Base-by-base conservation (phyloP, 2,329 filamentous ascomycete genomes). In the Aaosphaeria pasadenensis region DNA sequence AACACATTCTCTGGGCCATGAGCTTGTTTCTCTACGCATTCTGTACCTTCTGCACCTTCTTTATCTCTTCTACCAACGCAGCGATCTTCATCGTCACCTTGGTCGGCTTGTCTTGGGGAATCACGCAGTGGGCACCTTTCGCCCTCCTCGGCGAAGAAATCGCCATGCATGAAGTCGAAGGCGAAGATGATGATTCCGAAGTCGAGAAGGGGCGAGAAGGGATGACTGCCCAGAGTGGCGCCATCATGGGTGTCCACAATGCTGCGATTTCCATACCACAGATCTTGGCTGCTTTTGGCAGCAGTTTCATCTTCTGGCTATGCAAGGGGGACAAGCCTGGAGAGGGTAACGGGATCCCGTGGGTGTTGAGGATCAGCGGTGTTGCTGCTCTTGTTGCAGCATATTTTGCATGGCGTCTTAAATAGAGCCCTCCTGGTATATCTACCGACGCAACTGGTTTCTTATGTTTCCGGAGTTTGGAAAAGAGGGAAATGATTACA, bases 81-180 rank as follows among this genome's bases (percentile, higher is more conserved):
- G 33, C 33, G n/a, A 36, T 36, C n/a, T n/a, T 36, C 33, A 9
- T 36, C 33, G n/a, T 36, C n/a, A 36, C 33, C 4, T 4, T 36
- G 7, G 24, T 24, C 39, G 64, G 62, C 17, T 44, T 67, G 2
- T 56, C 60, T 6, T 68, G 63, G 64, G 59, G 62, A 3, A 42
- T 66, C 31, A 67, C 62, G 1, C 56, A 62, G 40, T 66, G 58
- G 60, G 59, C 56, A 17, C 64, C 64, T 1, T 64, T 63, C 44
- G 61, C 60, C 1, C 49, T 66, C 28, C 63, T 67, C 13, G 60
- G 59, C 6, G 48, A 48, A 7, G 64, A 66, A 42, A 49, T 63
- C 28, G 57, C 53, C 9, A 28, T 40, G 9, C 30, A 48, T 5
- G 44, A 51, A 24, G 24, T 11, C 17, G 39, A 40, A 24, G 17